Base-by-base conservation (phyloP, 352 stramenopile species). In the Phytophthora quininea region DNA sequence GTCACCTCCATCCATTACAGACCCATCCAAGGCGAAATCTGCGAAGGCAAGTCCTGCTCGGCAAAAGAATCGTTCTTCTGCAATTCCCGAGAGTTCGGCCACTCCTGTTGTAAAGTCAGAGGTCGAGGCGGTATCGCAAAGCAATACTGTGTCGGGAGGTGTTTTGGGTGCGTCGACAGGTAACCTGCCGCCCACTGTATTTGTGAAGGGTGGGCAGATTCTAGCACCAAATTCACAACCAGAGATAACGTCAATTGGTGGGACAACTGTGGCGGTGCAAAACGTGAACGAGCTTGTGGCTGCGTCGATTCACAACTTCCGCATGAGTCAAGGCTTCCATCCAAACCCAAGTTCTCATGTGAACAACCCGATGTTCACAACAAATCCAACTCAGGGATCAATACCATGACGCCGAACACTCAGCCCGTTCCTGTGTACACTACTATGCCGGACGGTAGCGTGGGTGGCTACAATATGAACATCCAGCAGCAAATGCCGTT, bases 231-330 rank as follows among this genome's bases (percentile, higher is more conserved):
- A 58, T 7, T 61, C 71, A 31, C 74, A 71, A 15, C 33, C 54
- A 9, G 64, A 71, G 47, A 42, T 29, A 47, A 43, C 58, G 37
- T 58, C 37, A 11, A 64, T 77, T 58, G 58, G 50, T 46, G 68
- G 30, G 6, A 31, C 61, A 1, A 27, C 27, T 38, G 32, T 11
- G 47, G 30, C 29, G 80, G 80, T 55, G 67, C 85, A 43, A 50
- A 84, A 83, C 56, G 74, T 90, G 35, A 90, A 86, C 31, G 81
- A 93, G 29, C 54, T 93, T 15, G 82, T 91, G 38, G 82, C 82
- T 3, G 76, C 78, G 4, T 91, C 82, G 4, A 91, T 93, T 58
- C 83, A 91, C 59, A 91, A 87, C 33, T 93, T 91, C 54, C 78
- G 79, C 24, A 85, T 92, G 69, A 91, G 72, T 32, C 84, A 91